Evolutionary conservation across 177 flowering plant genomes (phyloP), one percentile per base, ranked within the genome.

Genomic region (Vitis hybrid): DNA sequence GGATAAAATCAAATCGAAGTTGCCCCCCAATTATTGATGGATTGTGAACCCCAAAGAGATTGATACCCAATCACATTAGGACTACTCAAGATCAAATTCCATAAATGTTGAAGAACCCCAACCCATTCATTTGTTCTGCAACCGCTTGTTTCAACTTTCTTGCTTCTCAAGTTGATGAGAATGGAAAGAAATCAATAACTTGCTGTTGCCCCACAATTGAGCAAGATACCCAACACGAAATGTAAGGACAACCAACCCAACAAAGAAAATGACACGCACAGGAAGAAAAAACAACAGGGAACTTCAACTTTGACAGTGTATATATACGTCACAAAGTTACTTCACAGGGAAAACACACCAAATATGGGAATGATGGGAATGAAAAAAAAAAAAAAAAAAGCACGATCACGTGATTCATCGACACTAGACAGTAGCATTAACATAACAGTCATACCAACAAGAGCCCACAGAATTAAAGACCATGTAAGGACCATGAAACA

Each of bases 331-430:
- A n/a, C 49, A 58, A 56, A 48, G 49, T 26, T 49, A 23, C 30
- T 67, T 66, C 12, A 1, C 7, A 15, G 9, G 60, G 48, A 59
- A 60, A 65, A 51, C 67, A 49, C 21, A 60, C 30, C 17, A 70
- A 26, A 45, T 60, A 51, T 65, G 57, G 39, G 39, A 45, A 69
- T 15, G 70, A 65, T 45, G 51, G 76, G 50, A 56, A 75, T 56
- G 55, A n/a, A n/a, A n/a, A n/a, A n/a, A 39, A 34, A 72, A 15
- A 2, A n/a, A 72, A 76, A 32, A 72, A 78, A 66, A 58, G 77
- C 84, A 74, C 51, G 77, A 76, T 77, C 84, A 81, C 85, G 81
- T 84, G 85, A 77, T 66, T 48, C 51, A 71, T 67, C 69, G 21
- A 70, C 68, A 67, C 45, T 39, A 5, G 6, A 39, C 45, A 4